These are phyloP conservation scores for Ceratocystis eucalypticola DNA, from an alignment of 2,329 filamentous ascomycete species.

Conservation along the genomic window DNA sequence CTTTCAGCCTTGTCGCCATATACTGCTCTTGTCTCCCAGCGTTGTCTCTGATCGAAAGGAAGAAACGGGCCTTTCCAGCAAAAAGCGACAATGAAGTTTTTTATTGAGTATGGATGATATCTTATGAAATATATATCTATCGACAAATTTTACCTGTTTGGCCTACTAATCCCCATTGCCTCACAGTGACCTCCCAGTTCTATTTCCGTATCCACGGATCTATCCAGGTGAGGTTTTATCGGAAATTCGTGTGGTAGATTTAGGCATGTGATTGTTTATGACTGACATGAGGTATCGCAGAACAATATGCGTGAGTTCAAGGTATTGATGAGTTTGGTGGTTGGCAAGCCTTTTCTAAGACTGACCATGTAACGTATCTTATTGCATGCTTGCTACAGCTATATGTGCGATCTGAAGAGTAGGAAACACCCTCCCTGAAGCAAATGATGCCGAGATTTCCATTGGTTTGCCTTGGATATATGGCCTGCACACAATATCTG, in stretches of 20 bases:
- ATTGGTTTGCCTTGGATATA: neutral
- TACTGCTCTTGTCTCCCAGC: neutral
- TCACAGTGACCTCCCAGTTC: constrained; percentile 39
- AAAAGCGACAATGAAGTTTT: constrained; percentile 36
- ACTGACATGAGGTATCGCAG: constrained; percentile 23
- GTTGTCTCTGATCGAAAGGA: neutral
- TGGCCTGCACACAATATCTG: no score
- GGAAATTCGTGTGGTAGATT: neutral
- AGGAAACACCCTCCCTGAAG: constrained; percentile 17
- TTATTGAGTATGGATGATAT: constrained; percentile 32
- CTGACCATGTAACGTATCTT: neutral
- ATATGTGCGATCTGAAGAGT: constrained; percentile 47
- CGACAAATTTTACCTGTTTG: neutral
- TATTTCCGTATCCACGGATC: constrained; percentile 47
- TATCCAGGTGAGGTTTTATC: constrained; percentile 35
- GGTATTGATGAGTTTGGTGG: neutral
- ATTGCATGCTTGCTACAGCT: constrained; percentile 27
- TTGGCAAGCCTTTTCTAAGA: neutral
- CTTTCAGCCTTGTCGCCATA: constrained; percentile 13
- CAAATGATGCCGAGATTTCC: neutral
- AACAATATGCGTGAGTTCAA: constrained; percentile 39
- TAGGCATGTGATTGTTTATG: neutral
- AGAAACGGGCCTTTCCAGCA: neutral
- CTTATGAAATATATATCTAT: neutral
- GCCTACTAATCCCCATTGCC: neutral